These are phyloP conservation scores for Lactifluus rugatus DNA, from an alignment of 768 basidiomycete genomes.

Conservation along the genomic window DNA sequence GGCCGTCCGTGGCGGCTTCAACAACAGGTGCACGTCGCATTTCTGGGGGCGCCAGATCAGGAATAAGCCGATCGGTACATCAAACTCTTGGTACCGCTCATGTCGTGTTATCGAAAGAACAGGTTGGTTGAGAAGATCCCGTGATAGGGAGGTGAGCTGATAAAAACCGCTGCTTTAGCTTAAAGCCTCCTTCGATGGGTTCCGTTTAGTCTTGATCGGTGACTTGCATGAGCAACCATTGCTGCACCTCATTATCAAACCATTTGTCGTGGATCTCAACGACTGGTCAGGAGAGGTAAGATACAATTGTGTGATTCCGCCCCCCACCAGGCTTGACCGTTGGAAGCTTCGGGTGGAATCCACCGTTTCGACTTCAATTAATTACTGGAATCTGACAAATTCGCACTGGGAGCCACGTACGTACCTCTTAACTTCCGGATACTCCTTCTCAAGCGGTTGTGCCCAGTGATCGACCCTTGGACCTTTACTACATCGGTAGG, in stretches of 20 bases:
- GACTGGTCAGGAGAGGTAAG: conserved; percentile 92
- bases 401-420: conserved; percentile 95
- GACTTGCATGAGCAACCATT: conserved; percentile 93
- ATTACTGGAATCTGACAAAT: conserved; percentile 94
- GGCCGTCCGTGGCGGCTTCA: conserved; percentile 11
- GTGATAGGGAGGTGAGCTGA: neutral
- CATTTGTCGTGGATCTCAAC: conserved; percentile 71
- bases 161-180: conserved; percentile 38
- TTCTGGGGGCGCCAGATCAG: neutral
- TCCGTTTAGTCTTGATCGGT: conserved; percentile 88
- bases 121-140: conserved; percentile 39
- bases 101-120: conserved; percentile 66
- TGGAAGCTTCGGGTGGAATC: conserved; percentile 74
- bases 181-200: conserved; percentile 80
- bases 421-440: conserved; percentile 21
- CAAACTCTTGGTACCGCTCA: conserved; percentile 29
- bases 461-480: conserved; percentile 90
- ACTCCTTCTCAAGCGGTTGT: neutral
- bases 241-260: conserved; percentile 78
- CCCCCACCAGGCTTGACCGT: neutral
- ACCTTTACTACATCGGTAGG: conserved; percentile 64
- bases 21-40: neutral
- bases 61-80: conserved; percentile 8
- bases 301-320: neutral
- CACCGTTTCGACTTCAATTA: conserved; percentile 72